Conservation (phyloP, 169 alveolate genomes). For the Neospora caninum region DNA sequence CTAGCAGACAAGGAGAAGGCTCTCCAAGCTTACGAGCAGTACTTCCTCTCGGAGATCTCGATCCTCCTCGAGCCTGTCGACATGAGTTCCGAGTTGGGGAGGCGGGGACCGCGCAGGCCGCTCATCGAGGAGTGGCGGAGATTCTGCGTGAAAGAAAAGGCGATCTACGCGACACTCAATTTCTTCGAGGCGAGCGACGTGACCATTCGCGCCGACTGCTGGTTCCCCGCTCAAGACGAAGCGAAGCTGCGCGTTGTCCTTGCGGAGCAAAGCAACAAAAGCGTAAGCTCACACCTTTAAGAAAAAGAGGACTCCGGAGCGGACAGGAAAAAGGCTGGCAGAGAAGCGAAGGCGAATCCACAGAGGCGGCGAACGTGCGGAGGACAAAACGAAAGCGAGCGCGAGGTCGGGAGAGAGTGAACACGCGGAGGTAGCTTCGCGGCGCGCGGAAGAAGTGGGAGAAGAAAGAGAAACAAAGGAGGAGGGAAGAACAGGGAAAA, state of each 20-base stretch:
- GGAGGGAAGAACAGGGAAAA: no score
- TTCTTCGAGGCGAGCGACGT: constrained; percentile 80
- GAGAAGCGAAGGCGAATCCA: no score
- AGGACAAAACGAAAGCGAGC: no score
- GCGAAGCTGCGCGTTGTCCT: constrained; percentile 3
- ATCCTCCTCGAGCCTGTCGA: constrained; percentile 82
- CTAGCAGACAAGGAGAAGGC: constrained; percentile 90
- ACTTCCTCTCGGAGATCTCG: constrained; percentile 85
- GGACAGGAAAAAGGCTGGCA: no score
- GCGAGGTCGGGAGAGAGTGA: no score
- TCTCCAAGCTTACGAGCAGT: constrained; percentile 88
- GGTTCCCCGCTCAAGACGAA: constrained; percentile 60
- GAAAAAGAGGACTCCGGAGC: no score
- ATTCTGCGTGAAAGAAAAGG: constrained; percentile 93
- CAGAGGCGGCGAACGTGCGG: no score
- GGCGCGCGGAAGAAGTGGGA: no score
- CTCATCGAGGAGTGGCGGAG: constrained; percentile 92
- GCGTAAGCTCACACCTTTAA: background rate
- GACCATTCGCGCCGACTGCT: constrained; percentile 57
- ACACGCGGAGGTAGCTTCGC: no score
- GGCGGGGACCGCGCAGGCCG: constrained; percentile 60
- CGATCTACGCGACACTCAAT: constrained; percentile 92
- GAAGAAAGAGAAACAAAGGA: no score
- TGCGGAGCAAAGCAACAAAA: background rate
- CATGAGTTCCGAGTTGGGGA: background rate